Conservation (phyloP, 1,139 yeast genomes). For the Saccharomyces hybrid region DNA sequence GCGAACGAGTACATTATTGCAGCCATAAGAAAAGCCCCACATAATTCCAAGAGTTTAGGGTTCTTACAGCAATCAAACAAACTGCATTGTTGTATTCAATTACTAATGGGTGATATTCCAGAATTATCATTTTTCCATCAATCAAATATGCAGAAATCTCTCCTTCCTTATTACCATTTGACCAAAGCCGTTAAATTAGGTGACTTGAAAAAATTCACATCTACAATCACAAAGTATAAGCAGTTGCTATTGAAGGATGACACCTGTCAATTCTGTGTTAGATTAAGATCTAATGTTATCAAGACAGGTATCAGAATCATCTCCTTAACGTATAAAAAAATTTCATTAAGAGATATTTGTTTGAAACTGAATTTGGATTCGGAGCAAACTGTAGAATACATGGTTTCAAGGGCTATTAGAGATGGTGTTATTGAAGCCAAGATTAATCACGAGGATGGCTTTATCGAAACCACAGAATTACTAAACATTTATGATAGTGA, state of each 20-base stretch:
- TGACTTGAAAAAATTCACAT: constrained; percentile 73
- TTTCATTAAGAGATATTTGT: constrained; percentile 85
- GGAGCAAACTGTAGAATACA: constrained; percentile 94
- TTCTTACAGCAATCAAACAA: constrained; percentile 88
- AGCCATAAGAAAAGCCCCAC: constrained; percentile 97
- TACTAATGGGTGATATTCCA: constrained; percentile 97
- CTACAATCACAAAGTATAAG: constrained; percentile 63
- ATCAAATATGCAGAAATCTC: constrained; percentile 46
- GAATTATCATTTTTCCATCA: constrained; percentile 76
- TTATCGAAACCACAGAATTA: constrained; percentile 83
- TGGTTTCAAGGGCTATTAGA: constrained; percentile 91
- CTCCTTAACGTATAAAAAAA: constrained; percentile 83
- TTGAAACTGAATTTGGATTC: constrained; percentile 85
- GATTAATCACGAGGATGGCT: constrained; percentile 85
- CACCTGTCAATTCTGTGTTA: constrained; percentile 73
- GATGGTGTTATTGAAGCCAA: constrained; percentile 97
- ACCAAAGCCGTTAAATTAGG: constrained; percentile 92
- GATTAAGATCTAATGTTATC: constrained; percentile 93
- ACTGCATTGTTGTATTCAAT: constrained; percentile 78
- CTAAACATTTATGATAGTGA: constrained; percentile 81
- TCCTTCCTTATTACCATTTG: constrained; percentile 77
- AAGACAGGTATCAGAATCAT: constrained; percentile 95
- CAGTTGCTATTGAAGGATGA: constrained; percentile 63
- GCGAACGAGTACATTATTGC: constrained; percentile 88
- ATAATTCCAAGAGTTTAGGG: constrained; percentile 75